Base-by-base conservation (phyloP, 805 yeast genomes). In the Candida vaughaniae region DNA sequence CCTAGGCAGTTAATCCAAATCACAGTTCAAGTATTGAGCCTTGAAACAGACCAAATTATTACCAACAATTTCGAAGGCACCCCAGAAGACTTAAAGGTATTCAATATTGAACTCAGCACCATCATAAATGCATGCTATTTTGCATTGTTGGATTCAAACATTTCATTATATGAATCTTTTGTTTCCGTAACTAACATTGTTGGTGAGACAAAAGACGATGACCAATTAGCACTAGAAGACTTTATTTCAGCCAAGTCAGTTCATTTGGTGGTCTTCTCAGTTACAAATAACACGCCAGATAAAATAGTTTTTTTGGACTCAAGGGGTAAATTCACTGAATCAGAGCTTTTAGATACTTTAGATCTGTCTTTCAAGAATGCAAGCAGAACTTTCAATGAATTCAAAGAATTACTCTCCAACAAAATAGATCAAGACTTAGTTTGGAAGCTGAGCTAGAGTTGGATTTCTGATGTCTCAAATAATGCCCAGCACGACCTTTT, bases 111-210 rank as follows among this genome's bases (percentile, higher is more conserved):
- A 29, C 32, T 42, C 8, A 25, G 38, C 5, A 33, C 39, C 10
- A 37, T 45, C 16, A 69, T 91, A 26, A 91, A 93, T 56, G 81
- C 88, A 2, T 64, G 81, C 1, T 80, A 70, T 45, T 60, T 85
- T 45, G 95, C 97, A 0, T 69, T 91, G 29, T 57, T 89, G 1
- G 91, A 89, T 57, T 84, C 95, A 5, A 88, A 86, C 31, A 70
- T 90, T 14, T 82, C 88, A 0, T 58, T 91, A 36, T 65, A 69
- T 32, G 61, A 73, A n/a, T 75, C 89, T 1, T 80, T 82, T 49
- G 71, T 77, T 0, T 77, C 89, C 12, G 62, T 75, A 0, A 63
- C 79, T 4, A 55, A 22, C 35, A 39, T n/a, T 22, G 33, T 39
- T n/a, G 12, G 10, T 2, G 57, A 60, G 16, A 42, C 46, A 2